Percentiles rank a stretch among this genome's conserved stretches.
Conservation (phyloP, 202 grass and related monocot genomes). For the Musa balbisiana region DNA sequence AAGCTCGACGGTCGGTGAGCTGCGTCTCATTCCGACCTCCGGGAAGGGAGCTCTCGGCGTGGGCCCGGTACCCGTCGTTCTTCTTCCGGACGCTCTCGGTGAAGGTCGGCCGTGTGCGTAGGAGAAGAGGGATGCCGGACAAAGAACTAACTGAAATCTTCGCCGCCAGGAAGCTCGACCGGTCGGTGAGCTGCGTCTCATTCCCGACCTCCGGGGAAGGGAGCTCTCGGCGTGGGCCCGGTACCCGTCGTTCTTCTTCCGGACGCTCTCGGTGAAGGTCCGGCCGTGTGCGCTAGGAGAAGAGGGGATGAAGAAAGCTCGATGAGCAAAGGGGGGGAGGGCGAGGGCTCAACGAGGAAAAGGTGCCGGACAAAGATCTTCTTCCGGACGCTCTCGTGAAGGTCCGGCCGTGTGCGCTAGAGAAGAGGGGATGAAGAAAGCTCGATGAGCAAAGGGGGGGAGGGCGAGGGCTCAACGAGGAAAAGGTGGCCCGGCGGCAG, state of each 20-base stretch:
- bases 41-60: conserved; percentile 44
- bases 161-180: conserved; percentile 42
- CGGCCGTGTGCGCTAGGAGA: conserved; percentile 28
- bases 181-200: conserved; percentile 43
- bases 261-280: conserved; percentile 32
- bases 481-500: not conserved
- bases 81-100: conserved; percentile 27
- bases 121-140: conserved; percentile 5
- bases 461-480: not conserved
- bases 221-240: conserved; percentile 32
- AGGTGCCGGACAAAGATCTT: too few species aligned
- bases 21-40: conserved; percentile 32
- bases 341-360: not conserved
- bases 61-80: conserved; percentile 2
- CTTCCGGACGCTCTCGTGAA: conserved; percentile 25
- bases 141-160: conserved; percentile 39
- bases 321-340: conserved; percentile 22
- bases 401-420: conserved; percentile 31
- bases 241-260: conserved; percentile 1
- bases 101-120: conserved; percentile 32
- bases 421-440: conserved; percentile 15
- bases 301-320: conserved; percentile 12
- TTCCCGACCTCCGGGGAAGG: conserved; percentile 36
- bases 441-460: conserved; percentile 19
- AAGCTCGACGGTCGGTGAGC: conserved; percentile 53